Conservation (phyloP, 345 rosid species). For the Physaria fendleri region DNA sequence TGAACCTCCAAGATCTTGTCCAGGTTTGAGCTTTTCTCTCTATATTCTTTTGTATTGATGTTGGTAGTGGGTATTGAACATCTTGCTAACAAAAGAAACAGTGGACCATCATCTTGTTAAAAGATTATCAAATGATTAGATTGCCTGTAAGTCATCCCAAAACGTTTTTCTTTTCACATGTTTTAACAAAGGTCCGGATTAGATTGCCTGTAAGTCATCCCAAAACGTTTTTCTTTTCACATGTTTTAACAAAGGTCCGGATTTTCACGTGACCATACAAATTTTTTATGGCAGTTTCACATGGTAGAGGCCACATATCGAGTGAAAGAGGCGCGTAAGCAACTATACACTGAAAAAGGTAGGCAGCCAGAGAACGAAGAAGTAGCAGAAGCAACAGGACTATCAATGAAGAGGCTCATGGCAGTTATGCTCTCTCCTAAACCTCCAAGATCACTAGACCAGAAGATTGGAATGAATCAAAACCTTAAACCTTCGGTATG, state of each 20-base stretch:
- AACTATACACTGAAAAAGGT: slow-evolving; percentile 58
- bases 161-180: background rate
- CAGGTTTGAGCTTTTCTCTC: slow-evolving; percentile 43
- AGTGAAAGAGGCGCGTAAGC: slow-evolving; percentile 84
- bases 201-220: slow-evolving; percentile 66
- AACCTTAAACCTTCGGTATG: slow-evolving; percentile 89
- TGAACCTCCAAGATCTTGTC: slow-evolving; percentile 94
- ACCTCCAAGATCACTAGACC: slow-evolving; percentile 87
- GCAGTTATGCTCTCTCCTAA: slow-evolving; percentile 74
- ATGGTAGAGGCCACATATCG: slow-evolving; percentile 90
- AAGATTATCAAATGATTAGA: slow-evolving; percentile 27
- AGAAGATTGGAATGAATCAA: slow-evolving; percentile 65
- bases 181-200: background rate
- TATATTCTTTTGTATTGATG: background rate
- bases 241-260: background rate
- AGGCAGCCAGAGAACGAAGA: slow-evolving; percentile 73
- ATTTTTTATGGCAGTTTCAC: slow-evolving; percentile 55
- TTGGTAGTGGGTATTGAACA: background rate
- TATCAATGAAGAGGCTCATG: slow-evolving; percentile 76
- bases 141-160: slow-evolving; percentile 57
- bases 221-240: background rate
- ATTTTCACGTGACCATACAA: slow-evolving; percentile 9
- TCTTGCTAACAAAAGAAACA: background rate
- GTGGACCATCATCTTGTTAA: background rate
- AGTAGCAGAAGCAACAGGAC: slow-evolving; percentile 81